Base-by-base conservation (phyloP, 2,329 filamentous ascomycete genomes). In the Fonsecaea pugnacius region DNA sequence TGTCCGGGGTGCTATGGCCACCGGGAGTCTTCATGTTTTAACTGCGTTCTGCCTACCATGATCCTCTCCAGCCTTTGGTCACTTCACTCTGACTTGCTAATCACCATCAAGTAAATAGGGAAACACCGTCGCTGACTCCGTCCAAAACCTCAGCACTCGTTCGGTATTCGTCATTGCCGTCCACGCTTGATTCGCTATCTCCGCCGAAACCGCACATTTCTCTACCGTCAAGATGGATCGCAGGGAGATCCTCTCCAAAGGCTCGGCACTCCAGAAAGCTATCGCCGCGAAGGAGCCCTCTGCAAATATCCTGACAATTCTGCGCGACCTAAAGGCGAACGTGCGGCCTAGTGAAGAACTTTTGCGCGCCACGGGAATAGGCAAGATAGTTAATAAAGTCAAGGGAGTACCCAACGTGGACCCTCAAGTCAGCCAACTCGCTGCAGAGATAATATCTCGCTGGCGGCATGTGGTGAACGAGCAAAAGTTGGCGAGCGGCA, bases 331-430 rank as follows among this genome's bases (percentile, higher is more conserved):
- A 43, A 91, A 94, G 79, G 88, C 89, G 73, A 90, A 91, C 67
- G 88, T 94, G 38, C 85, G 86, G 53, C 91, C 93, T 9, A 95
- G 91, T 2, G 95, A 99, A 79, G 92, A 97, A 71, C 85, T 96
- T 71, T 83, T 99, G 70, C 88, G 94, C 74, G 90, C 90, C 48
- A 98, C 94, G n/a, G 91, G 90, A 72, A 94, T 96, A 58, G 95
- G 95, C 72, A 89, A 96, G 70, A 87, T 90, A 57, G 91, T 98
- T 68, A 94, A 93, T 76, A 94, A 92, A 76, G 86, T 90, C 66
- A 92, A 96, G 76, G 78, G 87, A 63, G 90, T 96, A 82, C 92
- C 91, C 76, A 87, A 93, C 50, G 38, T 70, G n/a, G 70, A 70
- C 35, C 80, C 83, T 1, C 81, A 83, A 54, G 89, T 98, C 71